A percentile compares a stretch with the other conserved stretches of the same genome.
Evolutionary conservation across 1,139 yeast genomes (phyloP).

Genomic region (Saccharomyces uvarum): DNA sequence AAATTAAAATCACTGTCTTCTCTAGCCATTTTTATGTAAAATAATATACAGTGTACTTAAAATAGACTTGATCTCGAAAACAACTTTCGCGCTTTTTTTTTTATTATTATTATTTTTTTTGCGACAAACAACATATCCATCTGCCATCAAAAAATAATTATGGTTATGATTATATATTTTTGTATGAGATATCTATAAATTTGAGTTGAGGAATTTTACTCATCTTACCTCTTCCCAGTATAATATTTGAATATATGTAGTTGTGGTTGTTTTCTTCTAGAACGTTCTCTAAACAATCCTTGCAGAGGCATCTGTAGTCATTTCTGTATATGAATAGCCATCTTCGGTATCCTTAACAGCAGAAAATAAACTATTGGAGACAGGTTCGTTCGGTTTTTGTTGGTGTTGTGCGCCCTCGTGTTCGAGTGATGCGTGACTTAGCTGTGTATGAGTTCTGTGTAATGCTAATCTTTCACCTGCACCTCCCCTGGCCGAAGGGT

Average conservation of each 20-base stretch:
- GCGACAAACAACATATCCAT: not conserved
- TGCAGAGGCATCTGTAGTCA: not conserved
- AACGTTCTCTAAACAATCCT: conserved; percentile 1
- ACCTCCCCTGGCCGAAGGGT: not conserved
- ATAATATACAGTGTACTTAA: not conserved
- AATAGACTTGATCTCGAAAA: not conserved
- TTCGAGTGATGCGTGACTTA: not conserved
- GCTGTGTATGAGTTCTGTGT: not conserved
- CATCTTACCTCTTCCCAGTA: not conserved
- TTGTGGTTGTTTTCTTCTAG: not conserved
- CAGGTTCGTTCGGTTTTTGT: not conserved
- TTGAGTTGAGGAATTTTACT: not conserved
- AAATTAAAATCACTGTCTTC: conserved; percentile 5
- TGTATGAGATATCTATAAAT: not conserved
- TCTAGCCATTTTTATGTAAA: not conserved
- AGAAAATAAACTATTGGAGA: conserved; percentile 4
- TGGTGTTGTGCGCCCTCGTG: not conserved
- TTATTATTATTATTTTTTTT: not conserved
- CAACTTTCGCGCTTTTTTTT: not conserved
- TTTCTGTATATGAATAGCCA: not conserved
- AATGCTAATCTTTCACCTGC: not conserved
- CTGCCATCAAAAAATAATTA: not conserved
- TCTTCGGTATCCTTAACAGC: conserved; percentile 5
- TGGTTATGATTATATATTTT: not conserved
- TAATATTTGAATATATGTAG: not conserved